Evolutionary conservation across 371 early-diverging fungal species (phyloP).

Genomic region (Funneliformis caledonium): DNA sequence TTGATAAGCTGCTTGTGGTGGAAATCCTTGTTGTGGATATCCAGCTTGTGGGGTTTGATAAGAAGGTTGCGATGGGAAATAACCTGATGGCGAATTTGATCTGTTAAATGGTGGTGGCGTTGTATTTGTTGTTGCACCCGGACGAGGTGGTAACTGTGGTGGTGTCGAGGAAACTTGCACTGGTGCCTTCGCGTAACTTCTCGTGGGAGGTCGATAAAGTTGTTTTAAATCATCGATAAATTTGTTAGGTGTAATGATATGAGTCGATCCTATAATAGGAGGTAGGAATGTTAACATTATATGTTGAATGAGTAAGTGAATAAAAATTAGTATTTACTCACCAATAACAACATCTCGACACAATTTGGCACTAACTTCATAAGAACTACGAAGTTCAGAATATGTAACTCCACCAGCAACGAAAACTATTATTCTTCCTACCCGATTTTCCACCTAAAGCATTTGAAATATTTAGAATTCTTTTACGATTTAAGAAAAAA

Average conservation of each 20-base stretch:
- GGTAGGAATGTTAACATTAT: neutral
- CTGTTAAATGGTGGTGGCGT: neutral
- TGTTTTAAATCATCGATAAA: conserved; percentile 70
- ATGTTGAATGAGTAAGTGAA: neutral
- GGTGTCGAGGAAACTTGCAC: conserved; percentile 15
- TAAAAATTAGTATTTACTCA: conserved; percentile 38
- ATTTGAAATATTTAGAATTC: neutral
- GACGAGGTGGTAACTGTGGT: conserved; percentile 33
- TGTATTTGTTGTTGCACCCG: neutral
- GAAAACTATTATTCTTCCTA: conserved; percentile 61
- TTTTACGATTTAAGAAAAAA: neutral
- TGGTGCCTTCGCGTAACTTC: conserved; percentile 43
- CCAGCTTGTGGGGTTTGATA: neutral
- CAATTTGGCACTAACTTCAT: conserved; percentile 75
- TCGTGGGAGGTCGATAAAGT: conserved; percentile 53
- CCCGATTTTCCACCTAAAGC: conserved; percentile 34
- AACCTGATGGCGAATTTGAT: neutral
- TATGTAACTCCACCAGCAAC: conserved; percentile 92
- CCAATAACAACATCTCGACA: conserved; percentile 86
- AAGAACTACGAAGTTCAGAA: conserved; percentile 86
- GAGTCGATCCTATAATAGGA: conserved; percentile 67
- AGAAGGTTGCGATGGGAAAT: neutral
- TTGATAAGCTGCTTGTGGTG: neutral
- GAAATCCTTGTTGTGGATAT: neutral
- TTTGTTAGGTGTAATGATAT: conserved; percentile 76